phyloP scores from a whole-genome alignment of 495 filamentous ascomycete genomes.

The Haplographium delicatum region DNA sequence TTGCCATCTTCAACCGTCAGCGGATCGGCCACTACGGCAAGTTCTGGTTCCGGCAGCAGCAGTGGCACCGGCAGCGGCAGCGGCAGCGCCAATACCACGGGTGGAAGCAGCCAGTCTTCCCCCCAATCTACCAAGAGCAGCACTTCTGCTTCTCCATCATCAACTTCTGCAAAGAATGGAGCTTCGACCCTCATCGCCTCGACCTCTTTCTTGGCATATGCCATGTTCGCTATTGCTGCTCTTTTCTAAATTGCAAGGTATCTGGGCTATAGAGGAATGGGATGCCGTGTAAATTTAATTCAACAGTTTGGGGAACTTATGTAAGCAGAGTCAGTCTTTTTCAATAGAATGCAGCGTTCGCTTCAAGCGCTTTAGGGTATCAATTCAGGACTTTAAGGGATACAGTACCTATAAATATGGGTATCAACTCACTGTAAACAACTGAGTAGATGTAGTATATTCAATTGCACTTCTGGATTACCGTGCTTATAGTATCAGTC shows the following conservation, averaged over 20 bases:
- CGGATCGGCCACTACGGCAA: background rate
- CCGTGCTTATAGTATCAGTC: too few relatives aligned
- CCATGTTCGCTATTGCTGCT: background rate
- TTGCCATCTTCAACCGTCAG: background rate
- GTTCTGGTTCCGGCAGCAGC: background rate
- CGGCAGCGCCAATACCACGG: background rate
- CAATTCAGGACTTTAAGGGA: too few relatives aligned
- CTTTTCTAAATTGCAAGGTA: background rate
- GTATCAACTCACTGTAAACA: too few relatives aligned
- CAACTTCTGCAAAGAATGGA: background rate
- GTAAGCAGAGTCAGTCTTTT: background rate
- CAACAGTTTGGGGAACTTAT: background rate
- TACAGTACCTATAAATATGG: too few relatives aligned
- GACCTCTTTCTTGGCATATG: slow-evolving; percentile 1
- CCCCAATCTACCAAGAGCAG: background rate
- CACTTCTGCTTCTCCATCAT: background rate
- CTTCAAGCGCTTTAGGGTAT: background rate
- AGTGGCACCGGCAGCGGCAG: background rate
- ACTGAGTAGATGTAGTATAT: too few relatives aligned
- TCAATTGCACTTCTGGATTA: too few relatives aligned
- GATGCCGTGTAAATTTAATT: background rate
- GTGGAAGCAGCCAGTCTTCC: background rate
- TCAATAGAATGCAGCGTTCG: background rate
- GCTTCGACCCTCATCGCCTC: background rate
- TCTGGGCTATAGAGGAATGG: background rate